phyloP scores from a whole-genome alignment of 345 rosid species.

The Citrus sp. region DNA sequence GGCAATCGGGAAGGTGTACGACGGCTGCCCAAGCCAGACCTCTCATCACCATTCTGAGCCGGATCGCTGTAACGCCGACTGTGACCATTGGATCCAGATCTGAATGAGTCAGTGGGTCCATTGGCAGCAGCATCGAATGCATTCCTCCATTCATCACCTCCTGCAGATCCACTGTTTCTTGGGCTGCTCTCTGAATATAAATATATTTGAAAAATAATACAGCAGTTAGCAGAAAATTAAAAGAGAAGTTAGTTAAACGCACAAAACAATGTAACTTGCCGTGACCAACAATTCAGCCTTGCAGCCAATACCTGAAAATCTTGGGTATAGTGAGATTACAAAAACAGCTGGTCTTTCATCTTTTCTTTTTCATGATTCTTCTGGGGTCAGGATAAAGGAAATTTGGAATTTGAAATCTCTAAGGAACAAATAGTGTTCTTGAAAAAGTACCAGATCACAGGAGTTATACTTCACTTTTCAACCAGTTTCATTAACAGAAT shows the following conservation, averaged over 20 bases:
- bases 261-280: background rate
- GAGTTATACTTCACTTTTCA: background rate
- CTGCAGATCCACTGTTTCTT: slow-evolving; percentile 43
- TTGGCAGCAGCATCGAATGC: slow-evolving; percentile 90
- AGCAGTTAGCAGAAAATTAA: background rate
- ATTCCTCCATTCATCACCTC: slow-evolving; percentile 95
- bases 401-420: background rate
- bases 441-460: background rate
- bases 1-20: slow-evolving; percentile 80
- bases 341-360: background rate
- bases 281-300: background rate
- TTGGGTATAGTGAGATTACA: background rate
- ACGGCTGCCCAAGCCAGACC: slow-evolving; percentile 51
- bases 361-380: background rate
- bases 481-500: background rate
- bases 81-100: slow-evolving; percentile 52
- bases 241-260: background rate
- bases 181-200: slow-evolving; percentile 77
- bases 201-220: background rate
- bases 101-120: slow-evolving; percentile 46
- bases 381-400: background rate
- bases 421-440: background rate
- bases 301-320: background rate
- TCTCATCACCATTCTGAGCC: slow-evolving; percentile 68
- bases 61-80: slow-evolving; percentile 72